A percentile compares a stretch with the other conserved stretches of the same genome.
These are phyloP conservation scores for Camellia japonica DNA, from an alignment of 148 eudicot genomes.

Conservation along the genomic window DNA sequence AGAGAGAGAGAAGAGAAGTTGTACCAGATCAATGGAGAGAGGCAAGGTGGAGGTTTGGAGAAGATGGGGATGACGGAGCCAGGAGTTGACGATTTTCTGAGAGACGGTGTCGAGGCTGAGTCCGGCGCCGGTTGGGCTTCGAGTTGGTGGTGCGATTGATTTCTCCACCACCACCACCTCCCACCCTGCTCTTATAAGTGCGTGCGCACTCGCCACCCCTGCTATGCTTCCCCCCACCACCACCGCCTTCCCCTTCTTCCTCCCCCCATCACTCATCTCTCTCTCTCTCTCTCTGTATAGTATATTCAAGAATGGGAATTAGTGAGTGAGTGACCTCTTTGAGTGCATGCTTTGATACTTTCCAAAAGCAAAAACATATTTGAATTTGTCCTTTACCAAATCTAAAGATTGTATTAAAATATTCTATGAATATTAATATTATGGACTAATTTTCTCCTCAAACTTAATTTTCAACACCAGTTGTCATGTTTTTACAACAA, in stretches of 20 bases:
- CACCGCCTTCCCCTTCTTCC: slow-evolving; percentile 45
- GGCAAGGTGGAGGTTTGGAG: slow-evolving; percentile 44
- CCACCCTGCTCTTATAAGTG: slow-evolving; percentile 73
- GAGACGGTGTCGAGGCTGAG: slow-evolving; percentile 63
- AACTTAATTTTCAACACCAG: too few relatives aligned
- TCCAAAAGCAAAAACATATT: too few relatives aligned
- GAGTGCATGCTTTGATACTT: too few relatives aligned
- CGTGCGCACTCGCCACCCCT: slow-evolving; percentile 63
- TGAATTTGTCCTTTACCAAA: too few relatives aligned
- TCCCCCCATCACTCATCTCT: slow-evolving; percentile 7
- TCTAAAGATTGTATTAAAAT: too few relatives aligned
- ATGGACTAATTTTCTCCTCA: too few relatives aligned
- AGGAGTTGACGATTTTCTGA: slow-evolving; percentile 42
- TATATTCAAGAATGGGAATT: too few relatives aligned
- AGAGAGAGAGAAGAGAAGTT: too few relatives aligned
- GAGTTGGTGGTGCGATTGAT: slow-evolving; percentile 48
- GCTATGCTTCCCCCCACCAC: slow-evolving; percentile 90
- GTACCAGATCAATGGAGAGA: slow-evolving; percentile 62
- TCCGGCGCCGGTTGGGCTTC: slow-evolving; percentile 84
- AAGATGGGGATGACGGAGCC: slow-evolving; percentile 38
- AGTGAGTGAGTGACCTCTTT: too few relatives aligned
- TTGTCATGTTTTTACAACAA: too few relatives aligned
- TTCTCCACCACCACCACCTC: slow-evolving; percentile 69
- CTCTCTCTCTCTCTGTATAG: neutral
- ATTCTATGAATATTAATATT: too few relatives aligned